Conservation (phyloP, 1,139 yeast genomes). For the Saccharomyces hybrid region DNA sequence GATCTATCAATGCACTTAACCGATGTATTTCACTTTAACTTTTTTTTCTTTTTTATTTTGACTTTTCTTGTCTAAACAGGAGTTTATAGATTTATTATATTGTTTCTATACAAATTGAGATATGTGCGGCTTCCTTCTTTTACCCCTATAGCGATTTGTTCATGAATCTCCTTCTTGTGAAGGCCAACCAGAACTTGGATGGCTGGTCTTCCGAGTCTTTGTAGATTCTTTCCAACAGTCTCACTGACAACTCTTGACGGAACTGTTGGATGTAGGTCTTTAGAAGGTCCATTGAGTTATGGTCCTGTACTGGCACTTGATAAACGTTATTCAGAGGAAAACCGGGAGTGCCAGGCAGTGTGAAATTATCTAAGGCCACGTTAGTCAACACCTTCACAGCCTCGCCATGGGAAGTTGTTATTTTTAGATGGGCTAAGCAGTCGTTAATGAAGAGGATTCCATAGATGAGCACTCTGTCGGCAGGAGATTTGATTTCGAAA, state of each 20-base stretch:
- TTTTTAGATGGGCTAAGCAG: slow-evolving; percentile 59
- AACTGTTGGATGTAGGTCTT: slow-evolving; percentile 80
- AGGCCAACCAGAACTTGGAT: slow-evolving; percentile 88
- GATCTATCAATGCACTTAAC: not conserved
- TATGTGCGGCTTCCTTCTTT: not conserved
- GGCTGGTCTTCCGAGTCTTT: slow-evolving; percentile 44
- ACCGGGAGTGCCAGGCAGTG: slow-evolving; percentile 91
- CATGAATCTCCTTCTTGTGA: slow-evolving; percentile 92
- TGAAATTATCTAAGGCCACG: slow-evolving; percentile 77
- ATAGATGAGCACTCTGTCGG: slow-evolving; percentile 89
- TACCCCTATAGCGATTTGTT: slow-evolving; percentile 49
- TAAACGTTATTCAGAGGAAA: slow-evolving; percentile 86
- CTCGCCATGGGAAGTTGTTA: slow-evolving; percentile 45
- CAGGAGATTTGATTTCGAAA: slow-evolving; percentile 92
- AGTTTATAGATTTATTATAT: not conserved
- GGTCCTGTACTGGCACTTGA: slow-evolving; percentile 59
- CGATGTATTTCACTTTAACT: not conserved
- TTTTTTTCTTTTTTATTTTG: not conserved
- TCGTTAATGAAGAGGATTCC: slow-evolving; percentile 90
- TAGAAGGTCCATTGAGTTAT: slow-evolving; percentile 69
- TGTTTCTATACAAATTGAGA: not conserved
- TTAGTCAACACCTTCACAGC: slow-evolving; percentile 72
- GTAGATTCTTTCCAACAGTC: slow-evolving; percentile 71
- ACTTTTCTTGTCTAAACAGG: slow-evolving; percentile 5
- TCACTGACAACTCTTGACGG: slow-evolving; percentile 84